Evolutionary conservation across 2,329 filamentous ascomycete species (phyloP), one percentile per base, ranked within the genome.

Genomic region (Coniochaeta pulveracea): DNA sequence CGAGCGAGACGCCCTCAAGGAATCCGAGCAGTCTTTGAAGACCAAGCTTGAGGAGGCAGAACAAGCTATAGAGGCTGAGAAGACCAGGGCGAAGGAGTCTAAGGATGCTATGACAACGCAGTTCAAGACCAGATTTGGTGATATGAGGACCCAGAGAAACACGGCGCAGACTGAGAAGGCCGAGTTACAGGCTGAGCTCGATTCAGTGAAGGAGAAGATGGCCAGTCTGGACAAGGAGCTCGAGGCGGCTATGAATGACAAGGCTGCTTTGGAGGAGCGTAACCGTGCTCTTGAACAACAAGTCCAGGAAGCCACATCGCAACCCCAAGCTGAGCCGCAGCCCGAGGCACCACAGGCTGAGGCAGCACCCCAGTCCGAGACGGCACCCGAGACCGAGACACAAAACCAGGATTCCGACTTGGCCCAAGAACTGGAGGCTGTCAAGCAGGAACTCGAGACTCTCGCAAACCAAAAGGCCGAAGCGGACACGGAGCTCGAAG

Each of bases 381-480:
- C 28, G 17, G 22, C 17, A 3, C 6, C 19, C 14, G 18, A 31
- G 28, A 17, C 22, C 11, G 18, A 21, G 19, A 25, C 8, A 8
- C 14, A 18, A 10, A 33, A 23, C 9, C 21, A 23, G 48, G 41
- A 58, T 62, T 31, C 60, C 54, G 19, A 65, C 61, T 47, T 63
- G 51, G 31, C 34, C 9, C 42, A 43, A 14, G 38, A 50, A 14
- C 41, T 47, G 2, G 45, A 47, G 34, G 37, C 6, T 21, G 17
- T 46, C 14, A 42, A 37, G 15, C 71, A 76, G 42, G 73, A 88
- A 43, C 67, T 91, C 8, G 75, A 78, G 26, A 64, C 64, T 2
- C 68, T 79, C 34, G 76, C 61, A 6, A 63, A 74, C 8, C 77
- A 91, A 50, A 86, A 84, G 53, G 65, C 76, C 12, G 63, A 64